Percentiles rank a stretch among this genome's conserved stretches.
These are phyloP conservation scores for Cladobotryum protrusum DNA, from an alignment of 2,329 filamentous ascomycete genomes.

Conservation along the genomic window DNA sequence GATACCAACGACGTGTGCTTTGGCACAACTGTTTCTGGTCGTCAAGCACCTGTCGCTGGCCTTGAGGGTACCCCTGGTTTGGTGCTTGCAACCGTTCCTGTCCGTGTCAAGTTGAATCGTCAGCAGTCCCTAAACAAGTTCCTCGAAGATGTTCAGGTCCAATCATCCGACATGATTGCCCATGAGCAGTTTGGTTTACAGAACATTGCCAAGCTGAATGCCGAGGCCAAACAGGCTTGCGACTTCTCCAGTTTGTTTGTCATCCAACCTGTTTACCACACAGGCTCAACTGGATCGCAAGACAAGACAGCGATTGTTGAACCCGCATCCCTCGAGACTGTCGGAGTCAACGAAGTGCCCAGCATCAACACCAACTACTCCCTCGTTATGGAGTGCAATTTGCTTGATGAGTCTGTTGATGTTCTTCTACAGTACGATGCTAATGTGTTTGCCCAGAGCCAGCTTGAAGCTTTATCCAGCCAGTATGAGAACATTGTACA, in stretches of 20 bases:
- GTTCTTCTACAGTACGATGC: background rate
- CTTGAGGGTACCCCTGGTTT: background rate
- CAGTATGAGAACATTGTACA: constrained; percentile 1
- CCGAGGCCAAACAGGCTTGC: constrained; percentile 2
- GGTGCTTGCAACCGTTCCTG: constrained; percentile 12
- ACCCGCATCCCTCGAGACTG: no score
- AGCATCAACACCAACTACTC: background rate
- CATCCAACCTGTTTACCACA: background rate
- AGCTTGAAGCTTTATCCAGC: background rate
- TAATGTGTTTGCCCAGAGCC: background rate
- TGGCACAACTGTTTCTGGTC: constrained; percentile 13
- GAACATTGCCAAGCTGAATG: constrained; percentile 4
- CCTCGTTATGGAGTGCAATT: background rate
- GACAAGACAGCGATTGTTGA: no score
- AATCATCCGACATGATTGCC: constrained; percentile 10
- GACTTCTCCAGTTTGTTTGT: constrained; percentile 7
- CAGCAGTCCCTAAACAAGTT: constrained; percentile 7
- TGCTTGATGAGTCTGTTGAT: background rate
- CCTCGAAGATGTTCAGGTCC: constrained; percentile 11
- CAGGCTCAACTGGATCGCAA: background rate
- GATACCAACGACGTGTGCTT: constrained; percentile 12
- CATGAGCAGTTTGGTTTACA: constrained; percentile 8
- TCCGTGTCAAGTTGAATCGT: constrained; percentile 10
- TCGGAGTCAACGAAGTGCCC: background rate
- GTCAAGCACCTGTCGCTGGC: constrained; percentile 9